Conservation (phyloP, 768 basidiomycete species). For the Suillus subalutaceus region DNA sequence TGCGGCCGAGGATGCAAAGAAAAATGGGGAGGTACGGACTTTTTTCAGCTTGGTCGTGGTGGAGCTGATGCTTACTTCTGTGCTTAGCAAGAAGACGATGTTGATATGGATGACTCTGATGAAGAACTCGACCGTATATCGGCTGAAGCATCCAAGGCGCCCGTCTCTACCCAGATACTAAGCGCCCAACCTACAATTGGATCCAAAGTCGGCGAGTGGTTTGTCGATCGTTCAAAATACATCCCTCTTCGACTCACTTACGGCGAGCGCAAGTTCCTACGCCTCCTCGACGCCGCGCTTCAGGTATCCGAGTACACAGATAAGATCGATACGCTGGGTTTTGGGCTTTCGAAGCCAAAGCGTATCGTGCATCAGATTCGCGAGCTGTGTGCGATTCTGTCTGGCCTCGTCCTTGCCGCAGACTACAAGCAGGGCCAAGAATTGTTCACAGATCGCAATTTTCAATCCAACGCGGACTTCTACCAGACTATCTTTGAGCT, state of each 20-base stretch:
- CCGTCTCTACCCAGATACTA: slow-evolving; percentile 36
- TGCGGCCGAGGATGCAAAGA: slow-evolving; percentile 9
- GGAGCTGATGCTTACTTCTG: slow-evolving; percentile 13
- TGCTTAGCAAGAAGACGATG: slow-evolving; percentile 34
- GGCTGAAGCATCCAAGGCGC: slow-evolving; percentile 21
- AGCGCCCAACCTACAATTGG: slow-evolving; percentile 64
- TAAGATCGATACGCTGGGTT: slow-evolving; percentile 83
- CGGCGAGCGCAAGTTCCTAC: slow-evolving; percentile 79
- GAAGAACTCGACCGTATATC: slow-evolving; percentile 43
- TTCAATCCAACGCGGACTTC: slow-evolving; percentile 77
- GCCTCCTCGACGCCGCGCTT: slow-evolving; percentile 83
- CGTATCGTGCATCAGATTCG: slow-evolving; percentile 86
- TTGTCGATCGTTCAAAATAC: slow-evolving; percentile 77
- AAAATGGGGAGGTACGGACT: slow-evolving; percentile 21
- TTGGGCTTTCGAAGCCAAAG: slow-evolving; percentile 80
- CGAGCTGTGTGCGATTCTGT: slow-evolving; percentile 86
- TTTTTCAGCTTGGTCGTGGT: not conserved
- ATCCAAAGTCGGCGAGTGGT: slow-evolving; percentile 78
- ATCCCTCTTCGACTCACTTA: slow-evolving; percentile 80
- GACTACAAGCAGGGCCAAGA: slow-evolving; percentile 92
- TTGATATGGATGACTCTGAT: slow-evolving; percentile 40
- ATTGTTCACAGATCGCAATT: slow-evolving; percentile 80
- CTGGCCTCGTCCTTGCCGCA: slow-evolving; percentile 77
- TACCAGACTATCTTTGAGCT: slow-evolving; percentile 83
- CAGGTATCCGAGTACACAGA: slow-evolving; percentile 89